Evolutionary conservation across 768 basidiomycete species (phyloP).

Genomic region (Boletus eberwhitei): DNA sequence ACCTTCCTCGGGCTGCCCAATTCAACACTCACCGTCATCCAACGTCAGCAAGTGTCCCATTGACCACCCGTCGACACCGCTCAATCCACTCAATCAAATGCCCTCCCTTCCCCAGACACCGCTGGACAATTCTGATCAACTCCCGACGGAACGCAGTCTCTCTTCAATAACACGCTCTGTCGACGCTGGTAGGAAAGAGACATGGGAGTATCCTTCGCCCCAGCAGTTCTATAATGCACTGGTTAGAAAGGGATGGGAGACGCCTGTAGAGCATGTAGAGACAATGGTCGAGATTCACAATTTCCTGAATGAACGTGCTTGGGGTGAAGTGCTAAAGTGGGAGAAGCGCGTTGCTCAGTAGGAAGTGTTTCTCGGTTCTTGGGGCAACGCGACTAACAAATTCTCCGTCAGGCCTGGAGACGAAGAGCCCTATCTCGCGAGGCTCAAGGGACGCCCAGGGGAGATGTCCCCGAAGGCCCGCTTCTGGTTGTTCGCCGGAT

Average conservation of each 20-base stretch:
- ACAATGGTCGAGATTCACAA: conserved; percentile 99
- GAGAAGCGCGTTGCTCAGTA: conserved; percentile 55
- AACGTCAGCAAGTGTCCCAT: conserved; percentile 53
- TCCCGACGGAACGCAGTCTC: conserved; percentile 71
- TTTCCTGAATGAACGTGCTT: conserved; percentile 94
- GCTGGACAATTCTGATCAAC: conserved; percentile 47
- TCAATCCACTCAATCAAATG: conserved; percentile 85
- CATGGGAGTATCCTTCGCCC: conserved; percentile 96
- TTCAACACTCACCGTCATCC: conserved; percentile 32
- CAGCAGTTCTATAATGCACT: conserved; percentile 99
- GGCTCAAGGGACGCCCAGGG: conserved; percentile 88
- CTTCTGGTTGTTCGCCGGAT: conserved; percentile 81
- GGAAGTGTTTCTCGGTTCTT: not conserved
- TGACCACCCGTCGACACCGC: conserved; percentile 42
- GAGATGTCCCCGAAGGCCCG: conserved; percentile 94
- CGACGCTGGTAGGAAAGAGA: conserved; percentile 23
- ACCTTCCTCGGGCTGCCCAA: conserved; percentile 36
- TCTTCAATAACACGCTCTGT: conserved; percentile 83
- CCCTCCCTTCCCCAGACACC: conserved; percentile 74
- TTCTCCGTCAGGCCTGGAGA: conserved; percentile 41
- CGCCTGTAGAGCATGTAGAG: conserved; percentile 92
- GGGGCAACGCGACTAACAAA: not conserved
- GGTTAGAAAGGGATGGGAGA: conserved; percentile 95
- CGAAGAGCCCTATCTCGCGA: conserved; percentile 69
- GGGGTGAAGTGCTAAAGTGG: conserved; percentile 93